Conservation (phyloP, 129 eudicot genomes). For the Saussurea involucrata region DNA sequence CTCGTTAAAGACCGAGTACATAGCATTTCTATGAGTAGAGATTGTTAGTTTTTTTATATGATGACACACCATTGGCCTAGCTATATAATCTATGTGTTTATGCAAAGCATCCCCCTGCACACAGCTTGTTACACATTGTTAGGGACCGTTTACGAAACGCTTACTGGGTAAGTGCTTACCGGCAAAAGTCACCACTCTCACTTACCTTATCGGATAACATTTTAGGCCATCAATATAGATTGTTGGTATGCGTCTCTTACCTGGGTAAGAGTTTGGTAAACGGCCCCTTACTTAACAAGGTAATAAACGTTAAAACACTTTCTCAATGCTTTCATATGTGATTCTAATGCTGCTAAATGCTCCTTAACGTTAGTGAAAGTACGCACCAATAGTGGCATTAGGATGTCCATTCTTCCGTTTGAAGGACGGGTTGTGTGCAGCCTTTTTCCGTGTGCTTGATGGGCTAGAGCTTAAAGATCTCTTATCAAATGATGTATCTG, state of each 20-base stretch:
- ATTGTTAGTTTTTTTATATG: neutral
- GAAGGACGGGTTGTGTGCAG: constrained; percentile 48
- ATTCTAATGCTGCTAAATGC: neutral
- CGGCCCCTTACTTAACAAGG: neutral
- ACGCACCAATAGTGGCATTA: constrained; percentile 37
- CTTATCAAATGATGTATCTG: constrained; percentile 53
- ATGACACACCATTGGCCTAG: too few species aligned
- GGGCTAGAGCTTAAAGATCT: constrained; percentile 50
- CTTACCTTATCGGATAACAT: neutral
- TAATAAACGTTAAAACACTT: neutral
- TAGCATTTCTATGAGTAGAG: neutral
- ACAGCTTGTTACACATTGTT: too few species aligned
- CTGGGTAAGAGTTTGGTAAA: neutral
- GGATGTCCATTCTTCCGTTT: constrained; percentile 66
- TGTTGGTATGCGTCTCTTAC: neutral
- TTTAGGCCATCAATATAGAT: neutral
- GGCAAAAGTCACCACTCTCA: too few species aligned
- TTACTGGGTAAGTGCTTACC: too few species aligned
- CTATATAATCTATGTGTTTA: too few species aligned
- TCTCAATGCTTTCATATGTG: neutral
- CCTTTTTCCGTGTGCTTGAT: constrained; percentile 48
- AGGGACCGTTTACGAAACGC: too few species aligned
- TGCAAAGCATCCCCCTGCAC: too few species aligned
- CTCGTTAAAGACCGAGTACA: neutral
- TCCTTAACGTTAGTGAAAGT: neutral